phyloP scores from a whole-genome alignment of 2,329 filamentous ascomycete species.

The Verticillium zaregamsianum region DNA sequence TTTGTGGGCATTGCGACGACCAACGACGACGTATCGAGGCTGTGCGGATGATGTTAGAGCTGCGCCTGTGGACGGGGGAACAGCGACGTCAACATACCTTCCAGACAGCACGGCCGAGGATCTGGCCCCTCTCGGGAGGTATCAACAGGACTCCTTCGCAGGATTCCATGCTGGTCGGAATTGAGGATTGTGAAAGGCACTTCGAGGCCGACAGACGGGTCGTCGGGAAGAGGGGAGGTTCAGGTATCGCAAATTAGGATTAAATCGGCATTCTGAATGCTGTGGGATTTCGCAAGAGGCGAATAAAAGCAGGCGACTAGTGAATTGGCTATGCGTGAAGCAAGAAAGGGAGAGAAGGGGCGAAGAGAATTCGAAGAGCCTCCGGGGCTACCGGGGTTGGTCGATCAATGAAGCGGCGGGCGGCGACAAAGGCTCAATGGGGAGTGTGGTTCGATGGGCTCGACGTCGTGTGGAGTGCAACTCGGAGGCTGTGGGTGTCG shows the following conservation, averaged over 20 bases:
- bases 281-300: neutral
- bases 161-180: slow-evolving; percentile 9
- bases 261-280: neutral
- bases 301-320: neutral
- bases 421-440: neutral
- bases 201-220: neutral
- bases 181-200: neutral
- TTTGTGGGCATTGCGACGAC: slow-evolving; percentile 27
- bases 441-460: neutral
- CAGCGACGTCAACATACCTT: slow-evolving; percentile 34
- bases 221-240: neutral
- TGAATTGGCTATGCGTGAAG: neutral
- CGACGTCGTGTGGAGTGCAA: neutral
- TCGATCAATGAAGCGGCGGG: neutral
- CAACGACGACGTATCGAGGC: slow-evolving; percentile 57
- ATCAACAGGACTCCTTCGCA: slow-evolving; percentile 44
- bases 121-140: slow-evolving; percentile 46
- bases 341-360: neutral
- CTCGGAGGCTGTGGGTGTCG: too few relatives aligned
- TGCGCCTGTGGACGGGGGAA: slow-evolving; percentile 1
- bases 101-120: slow-evolving; percentile 47
- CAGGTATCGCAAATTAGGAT: neutral
- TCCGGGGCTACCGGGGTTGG: neutral
- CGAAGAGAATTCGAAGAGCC: neutral
- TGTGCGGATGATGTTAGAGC: slow-evolving; percentile 24